These are phyloP conservation scores for Macrocystidia cucumis DNA, from an alignment of 1,284 basidiomycete genomes.

Conservation along the genomic window DNA sequence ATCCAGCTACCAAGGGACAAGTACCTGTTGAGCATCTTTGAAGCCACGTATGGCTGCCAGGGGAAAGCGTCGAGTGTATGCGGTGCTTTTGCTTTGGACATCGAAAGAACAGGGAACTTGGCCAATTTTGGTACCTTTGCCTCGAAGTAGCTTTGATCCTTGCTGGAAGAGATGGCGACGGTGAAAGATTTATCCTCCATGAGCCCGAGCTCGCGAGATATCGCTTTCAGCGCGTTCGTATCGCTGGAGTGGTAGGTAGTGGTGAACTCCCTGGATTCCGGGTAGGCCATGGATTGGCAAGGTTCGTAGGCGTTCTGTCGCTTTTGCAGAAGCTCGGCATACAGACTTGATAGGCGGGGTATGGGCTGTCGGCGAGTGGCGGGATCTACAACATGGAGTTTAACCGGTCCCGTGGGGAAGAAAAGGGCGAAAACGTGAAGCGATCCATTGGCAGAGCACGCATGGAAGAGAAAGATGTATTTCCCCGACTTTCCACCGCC, in stretches of 20 bases:
- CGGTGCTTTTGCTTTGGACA: conserved; percentile 69
- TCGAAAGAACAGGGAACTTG: conserved; percentile 85
- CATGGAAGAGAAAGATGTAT: conserved; percentile 92
- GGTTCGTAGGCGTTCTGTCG: conserved; percentile 32
- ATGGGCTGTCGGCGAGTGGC: conserved; percentile 81
- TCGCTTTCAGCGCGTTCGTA: conserved; percentile 74
- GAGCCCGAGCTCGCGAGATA: conserved; percentile 83
- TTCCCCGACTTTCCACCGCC: conserved; percentile 68
- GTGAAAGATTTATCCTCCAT: conserved; percentile 66
- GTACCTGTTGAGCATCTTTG: conserved; percentile 84
- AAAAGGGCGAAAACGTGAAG: conserved; percentile 93
- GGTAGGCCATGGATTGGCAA: conserved; percentile 59
- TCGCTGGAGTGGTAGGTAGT: conserved; percentile 80
- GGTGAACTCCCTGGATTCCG: conserved; percentile 61
- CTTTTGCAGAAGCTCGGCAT: conserved; percentile 50
- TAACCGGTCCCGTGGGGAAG: conserved; percentile 63
- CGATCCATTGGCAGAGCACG: conserved; percentile 61
- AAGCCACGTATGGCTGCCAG: conserved; percentile 66
- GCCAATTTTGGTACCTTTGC: conserved; percentile 61
- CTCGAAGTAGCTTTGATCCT: conserved; percentile 85
- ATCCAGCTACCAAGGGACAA: conserved; percentile 78
- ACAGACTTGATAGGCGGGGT: conserved; percentile 70
- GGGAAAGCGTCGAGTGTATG: conserved; percentile 75
- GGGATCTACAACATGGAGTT: conserved; percentile 88
- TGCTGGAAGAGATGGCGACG: conserved; percentile 82